phyloP scores from a whole-genome alignment of 192 early-diverging fungal species.

The Funneliformis geosporum region DNA sequence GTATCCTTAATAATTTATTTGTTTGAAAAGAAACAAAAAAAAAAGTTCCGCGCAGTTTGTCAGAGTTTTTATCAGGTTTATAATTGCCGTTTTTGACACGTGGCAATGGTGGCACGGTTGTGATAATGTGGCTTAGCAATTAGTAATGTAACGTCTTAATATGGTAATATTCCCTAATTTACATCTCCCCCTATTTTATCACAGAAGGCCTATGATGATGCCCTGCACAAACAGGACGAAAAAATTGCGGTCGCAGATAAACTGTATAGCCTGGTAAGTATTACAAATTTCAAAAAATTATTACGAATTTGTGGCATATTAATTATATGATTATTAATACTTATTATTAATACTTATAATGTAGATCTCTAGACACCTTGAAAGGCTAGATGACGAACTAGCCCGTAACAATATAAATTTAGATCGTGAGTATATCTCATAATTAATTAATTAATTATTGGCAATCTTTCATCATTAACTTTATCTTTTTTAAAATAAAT shows the following conservation, averaged over 20 bases:
- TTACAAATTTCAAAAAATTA: neutral
- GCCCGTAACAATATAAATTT: slow-evolving; percentile 19
- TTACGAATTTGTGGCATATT: neutral
- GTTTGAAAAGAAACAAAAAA: neutral
- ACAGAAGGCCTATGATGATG: slow-evolving; percentile 8
- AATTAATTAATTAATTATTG: no score
- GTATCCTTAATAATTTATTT: neutral
- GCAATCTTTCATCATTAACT: no score
- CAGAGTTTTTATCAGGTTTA: no score
- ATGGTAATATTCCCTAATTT: neutral
- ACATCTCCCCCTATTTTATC: slow-evolving; percentile 1
- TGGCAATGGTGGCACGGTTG: slow-evolving; percentile 12
- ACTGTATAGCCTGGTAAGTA: slow-evolving; percentile 7
- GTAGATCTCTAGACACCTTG: slow-evolving; percentile 3
- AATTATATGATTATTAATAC: neutral
- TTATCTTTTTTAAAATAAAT: no score
- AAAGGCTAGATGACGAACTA: slow-evolving; percentile 13
- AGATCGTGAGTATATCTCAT: neutral
- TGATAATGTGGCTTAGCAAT: slow-evolving; percentile 9
- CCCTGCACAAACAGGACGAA: slow-evolving; percentile 17
- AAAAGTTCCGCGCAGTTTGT: neutral
- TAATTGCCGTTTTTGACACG: neutral
- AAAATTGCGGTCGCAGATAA: slow-evolving; percentile 18
- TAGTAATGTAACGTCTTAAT: neutral
- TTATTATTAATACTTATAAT: neutral